Conservation (phyloP, 1,284 basidiomycete genomes). For the Irpex rosettiformis region DNA sequence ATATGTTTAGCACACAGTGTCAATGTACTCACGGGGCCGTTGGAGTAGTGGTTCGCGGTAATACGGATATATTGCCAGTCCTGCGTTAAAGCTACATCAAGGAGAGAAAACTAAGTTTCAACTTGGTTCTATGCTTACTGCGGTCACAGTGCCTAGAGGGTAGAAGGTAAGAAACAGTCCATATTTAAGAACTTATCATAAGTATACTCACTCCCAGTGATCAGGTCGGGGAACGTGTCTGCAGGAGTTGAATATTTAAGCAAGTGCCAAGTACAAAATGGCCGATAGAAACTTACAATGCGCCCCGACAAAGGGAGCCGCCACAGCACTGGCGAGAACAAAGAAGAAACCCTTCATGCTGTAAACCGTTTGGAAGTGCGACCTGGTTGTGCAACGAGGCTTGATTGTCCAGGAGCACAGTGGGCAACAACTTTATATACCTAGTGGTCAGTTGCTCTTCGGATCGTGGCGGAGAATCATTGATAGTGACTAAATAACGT, state of each 20-base stretch:
- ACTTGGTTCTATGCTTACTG: not conserved
- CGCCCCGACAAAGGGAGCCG: slow-evolving; percentile 20
- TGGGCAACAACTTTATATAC: not conserved
- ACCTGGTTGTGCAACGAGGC: not conserved
- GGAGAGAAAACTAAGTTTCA: not conserved
- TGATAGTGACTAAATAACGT: not conserved
- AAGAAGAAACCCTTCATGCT: slow-evolving; percentile 22
- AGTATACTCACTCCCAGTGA: slow-evolving; percentile 15
- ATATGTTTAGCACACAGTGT: not conserved
- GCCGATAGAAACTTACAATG: slow-evolving; percentile 18
- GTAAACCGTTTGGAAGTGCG: not conserved
- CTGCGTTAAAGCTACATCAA: not conserved
- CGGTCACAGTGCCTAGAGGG: slow-evolving; percentile 5
- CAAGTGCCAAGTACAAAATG: no score
- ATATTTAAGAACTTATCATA: slow-evolving; percentile 1
- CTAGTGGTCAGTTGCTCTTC: not conserved
- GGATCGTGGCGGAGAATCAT: not conserved
- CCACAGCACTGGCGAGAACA: slow-evolving; percentile 19
- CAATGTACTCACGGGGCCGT: slow-evolving; percentile 32
- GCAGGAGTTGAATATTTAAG: no score
- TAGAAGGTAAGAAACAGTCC: not conserved
- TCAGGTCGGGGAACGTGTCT: slow-evolving; percentile 28
- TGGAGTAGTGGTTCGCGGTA: slow-evolving; percentile 40
- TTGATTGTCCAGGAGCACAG: not conserved
- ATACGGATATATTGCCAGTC: slow-evolving; percentile 43